These are phyloP conservation scores for Isatis tinctoria DNA, from an alignment of 345 rosid species.

Conservation along the genomic window DNA sequence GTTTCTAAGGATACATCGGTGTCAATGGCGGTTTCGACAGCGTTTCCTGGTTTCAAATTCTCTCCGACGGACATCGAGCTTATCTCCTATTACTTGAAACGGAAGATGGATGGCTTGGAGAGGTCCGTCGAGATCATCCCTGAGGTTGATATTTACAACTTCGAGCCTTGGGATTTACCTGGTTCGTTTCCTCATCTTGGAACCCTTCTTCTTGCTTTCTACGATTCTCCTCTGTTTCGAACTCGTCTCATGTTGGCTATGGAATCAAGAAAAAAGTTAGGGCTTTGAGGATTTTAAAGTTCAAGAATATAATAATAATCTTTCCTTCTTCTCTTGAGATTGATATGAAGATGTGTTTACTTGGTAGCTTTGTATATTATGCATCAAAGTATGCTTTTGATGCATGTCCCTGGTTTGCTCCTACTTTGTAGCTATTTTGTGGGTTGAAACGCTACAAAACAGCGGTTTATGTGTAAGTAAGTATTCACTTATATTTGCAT, in stretches of 20 bases:
- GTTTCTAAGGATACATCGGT: slow-evolving; percentile 44
- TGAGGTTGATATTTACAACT: slow-evolving; percentile 60
- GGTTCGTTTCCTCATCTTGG: slow-evolving; percentile 29
- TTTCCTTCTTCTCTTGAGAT: neutral
- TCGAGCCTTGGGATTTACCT: slow-evolving; percentile 93
- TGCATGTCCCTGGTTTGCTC: neutral
- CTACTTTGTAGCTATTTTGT: slow-evolving; percentile 15
- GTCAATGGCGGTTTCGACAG: slow-evolving; percentile 47
- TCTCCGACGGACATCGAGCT: slow-evolving; percentile 82
- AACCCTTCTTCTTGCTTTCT: neutral
- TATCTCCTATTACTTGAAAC: slow-evolving; percentile 65
- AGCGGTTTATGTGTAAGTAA: slow-evolving; percentile 8
- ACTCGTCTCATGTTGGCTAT: no score
- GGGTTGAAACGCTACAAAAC: slow-evolving; percentile 9
- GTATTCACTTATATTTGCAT: neutral
- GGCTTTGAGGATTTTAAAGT: neutral
- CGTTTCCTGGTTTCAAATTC: slow-evolving; percentile 81
- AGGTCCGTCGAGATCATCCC: slow-evolving; percentile 69
- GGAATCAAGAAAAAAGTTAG: neutral
- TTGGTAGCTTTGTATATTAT: neutral
- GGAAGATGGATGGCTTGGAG: slow-evolving; percentile 69
- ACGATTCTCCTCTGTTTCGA: neutral
- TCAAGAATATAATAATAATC: neutral
- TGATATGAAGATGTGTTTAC: neutral
- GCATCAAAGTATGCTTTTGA: neutral